Conservation (phyloP, 345 rosid genomes). For the Populus euphratica region DNA sequence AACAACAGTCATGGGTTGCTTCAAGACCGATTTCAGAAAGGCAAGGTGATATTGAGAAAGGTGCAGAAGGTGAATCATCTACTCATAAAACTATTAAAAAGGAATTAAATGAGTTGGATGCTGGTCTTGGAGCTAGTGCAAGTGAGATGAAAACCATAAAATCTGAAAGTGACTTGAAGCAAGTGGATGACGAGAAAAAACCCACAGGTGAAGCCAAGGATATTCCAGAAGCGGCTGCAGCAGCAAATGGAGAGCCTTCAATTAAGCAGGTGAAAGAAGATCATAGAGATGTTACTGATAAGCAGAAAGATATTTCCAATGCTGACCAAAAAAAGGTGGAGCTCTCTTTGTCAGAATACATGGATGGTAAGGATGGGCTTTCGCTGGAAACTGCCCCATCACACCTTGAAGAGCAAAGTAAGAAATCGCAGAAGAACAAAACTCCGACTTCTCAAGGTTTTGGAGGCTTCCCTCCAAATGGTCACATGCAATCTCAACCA, state of each 20-base stretch:
- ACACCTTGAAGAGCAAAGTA: constrained; percentile 23
- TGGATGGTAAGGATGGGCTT: constrained; percentile 25
- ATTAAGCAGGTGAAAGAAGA: constrained; percentile 36
- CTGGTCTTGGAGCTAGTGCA: constrained; percentile 20
- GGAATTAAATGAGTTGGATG: constrained; percentile 26
- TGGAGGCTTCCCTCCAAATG: constrained; percentile 24
- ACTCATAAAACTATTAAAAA: constrained; percentile 26
- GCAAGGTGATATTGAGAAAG: constrained; percentile 29
- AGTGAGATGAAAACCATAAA: constrained; percentile 29
- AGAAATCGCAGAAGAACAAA: constrained; percentile 23
- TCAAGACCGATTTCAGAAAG: constrained; percentile 24
- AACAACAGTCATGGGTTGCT: constrained; percentile 27
- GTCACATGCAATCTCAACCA: constrained; percentile 27
- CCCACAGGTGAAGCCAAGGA: constrained; percentile 30
- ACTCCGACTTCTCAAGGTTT: constrained; percentile 21
- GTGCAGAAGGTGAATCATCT: constrained; percentile 28
- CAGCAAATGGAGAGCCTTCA: constrained; percentile 23
- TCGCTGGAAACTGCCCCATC: constrained; percentile 16
- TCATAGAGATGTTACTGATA: constrained; percentile 18
- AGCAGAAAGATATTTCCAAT: constrained; percentile 27
- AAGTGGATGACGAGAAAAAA: constrained; percentile 19
- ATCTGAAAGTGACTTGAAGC: constrained; percentile 38
- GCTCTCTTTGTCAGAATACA: constrained; percentile 24
- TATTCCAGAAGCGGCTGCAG: constrained; percentile 12
- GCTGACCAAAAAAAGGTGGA: constrained; percentile 20